Evolutionary conservation across 164 flowering plant genomes (phyloP), one percentile per base, ranked within the genome.

Genomic region (Nymphaea thermarum): DNA sequence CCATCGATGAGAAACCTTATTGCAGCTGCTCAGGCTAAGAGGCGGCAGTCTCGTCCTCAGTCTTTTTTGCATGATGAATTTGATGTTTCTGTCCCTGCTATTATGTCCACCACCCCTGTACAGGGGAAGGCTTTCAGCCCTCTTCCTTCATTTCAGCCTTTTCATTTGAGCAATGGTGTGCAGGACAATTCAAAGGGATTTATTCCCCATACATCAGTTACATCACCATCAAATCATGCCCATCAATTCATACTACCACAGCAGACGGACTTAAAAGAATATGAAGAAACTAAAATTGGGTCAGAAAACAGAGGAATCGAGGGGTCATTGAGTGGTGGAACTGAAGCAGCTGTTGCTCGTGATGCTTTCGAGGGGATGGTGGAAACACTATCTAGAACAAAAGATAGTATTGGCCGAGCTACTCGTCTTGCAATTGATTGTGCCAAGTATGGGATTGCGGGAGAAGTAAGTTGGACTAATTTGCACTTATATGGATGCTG

Each of bases 301-400:
- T 82, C 92, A 6, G 89, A 84, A 51, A 78, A 79, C 65, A 77
- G 71, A 64, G 74, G 80, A 64, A 76, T 68, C 71, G 89, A 81
- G 64, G 87, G 83, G n/a, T 84, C 97, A 43, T 77, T 91, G 67
- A 94, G 96, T 82, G 99, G 93, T 75, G 92, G 87, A 72, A 91
- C 98, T 64, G 99, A 94, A 78, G 99, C 94, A 66, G 89, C 93
- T 77, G 93, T 94, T 77, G 90, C 98, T 69, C 96, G 99, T 66
- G 99, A 94, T 85, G 96, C 99, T 69, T 94, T 94, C 82, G 99
- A 94, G 78, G 99, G 99, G 70, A 94, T 94, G 99, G 85, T 94
- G 70, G 99, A 94, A 80, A 94, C 99, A 43, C 81, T 94, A 65
- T 91, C 99, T 17, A 86, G 99, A 79, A 91, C 99, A 43, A 94